Evolutionary conservation across 2,329 filamentous ascomycete species (phyloP), one percentile per base, ranked within the genome.

Genomic region (Penicillium sp.): DNA sequence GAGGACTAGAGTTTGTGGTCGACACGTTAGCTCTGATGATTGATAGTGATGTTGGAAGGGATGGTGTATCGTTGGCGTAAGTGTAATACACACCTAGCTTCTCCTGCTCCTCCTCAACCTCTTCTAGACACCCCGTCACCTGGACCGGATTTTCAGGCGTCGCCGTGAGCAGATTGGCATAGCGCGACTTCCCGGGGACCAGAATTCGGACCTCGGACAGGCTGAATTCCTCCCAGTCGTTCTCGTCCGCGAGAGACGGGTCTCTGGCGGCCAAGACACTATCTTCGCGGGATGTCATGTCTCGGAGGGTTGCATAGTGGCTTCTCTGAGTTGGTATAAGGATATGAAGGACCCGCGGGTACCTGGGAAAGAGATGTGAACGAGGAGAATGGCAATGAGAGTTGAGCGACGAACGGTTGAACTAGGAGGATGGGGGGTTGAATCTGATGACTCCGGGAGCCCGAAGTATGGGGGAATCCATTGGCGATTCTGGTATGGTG

Each of bases 181-280:
- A 82, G 61, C 79, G 79, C 61, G 76, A 76, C 70, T 82, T 81
- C 60, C 83, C 81, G 44, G 79, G 79, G 48, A 79, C 72, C 60
- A 81, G 75, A 49, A 88, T 80, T 66, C 83, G 82, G 62, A 82
- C 85, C 66, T 88, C 82, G 62, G 75, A 82, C 62, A 90, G 76
- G 29, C 78, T 75, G 73, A 88, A 88, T 64, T 86, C 84, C 56
- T 85, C 82, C 85, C 86, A 89, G 67, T 88, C 82, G 73, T 86
- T 81, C 69, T 82, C 79, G 70, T 82, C 79, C 38, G 73, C 70
- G 61, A 81, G 71, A 65, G 79, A 76, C 64, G 79, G 75, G 71
- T 81, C 75, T 70, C 76, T 76, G 68, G 75, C 69, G 71, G 74
- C 75, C 58, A 82, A 77, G 66, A 82, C 77, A 69, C 73, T 79